phyloP scores from a whole-genome alignment of 2,329 filamentous ascomycete genomes.

The Pyricularia sp. region DNA sequence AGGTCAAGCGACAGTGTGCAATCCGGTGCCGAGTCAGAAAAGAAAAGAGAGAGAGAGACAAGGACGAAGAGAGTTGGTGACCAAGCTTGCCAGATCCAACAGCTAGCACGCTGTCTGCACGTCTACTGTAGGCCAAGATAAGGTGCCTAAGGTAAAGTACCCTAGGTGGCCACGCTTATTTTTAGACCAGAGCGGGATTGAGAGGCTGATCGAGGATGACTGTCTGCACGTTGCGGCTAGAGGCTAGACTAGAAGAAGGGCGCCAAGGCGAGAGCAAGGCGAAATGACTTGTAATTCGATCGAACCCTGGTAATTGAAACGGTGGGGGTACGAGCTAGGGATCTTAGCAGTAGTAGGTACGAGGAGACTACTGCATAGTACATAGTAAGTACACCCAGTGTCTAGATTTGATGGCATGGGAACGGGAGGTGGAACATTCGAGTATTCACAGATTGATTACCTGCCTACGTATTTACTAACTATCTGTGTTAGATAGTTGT shows the following conservation, averaged over 20 bases:
- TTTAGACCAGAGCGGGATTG: neutral
- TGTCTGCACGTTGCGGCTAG: neutral
- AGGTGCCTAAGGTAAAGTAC: neutral
- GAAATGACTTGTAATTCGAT: neutral
- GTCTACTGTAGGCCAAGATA: neutral
- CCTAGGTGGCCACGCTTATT: neutral
- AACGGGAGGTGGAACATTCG: too few relatives aligned
- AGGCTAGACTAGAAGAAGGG: neutral
- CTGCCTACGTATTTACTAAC: too few relatives aligned
- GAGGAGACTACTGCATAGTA: neutral
- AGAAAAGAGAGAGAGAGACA: neutral
- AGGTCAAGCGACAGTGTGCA: neutral
- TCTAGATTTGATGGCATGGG: too few relatives aligned
- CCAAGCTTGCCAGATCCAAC: neutral
- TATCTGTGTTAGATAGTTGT: too few relatives aligned
- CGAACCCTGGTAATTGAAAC: neutral
- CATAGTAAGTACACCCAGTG: too few relatives aligned
- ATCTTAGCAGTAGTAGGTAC: neutral
- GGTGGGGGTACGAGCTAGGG: conserved; percentile 1
- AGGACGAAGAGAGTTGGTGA: neutral
- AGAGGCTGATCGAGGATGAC: neutral
- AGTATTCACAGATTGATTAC: too few relatives aligned
- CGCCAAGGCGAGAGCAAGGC: neutral
- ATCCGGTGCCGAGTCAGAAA: neutral
- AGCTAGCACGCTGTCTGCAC: neutral